Conservation (phyloP, 495 filamentous ascomycete species). For the Aspergillus cavernicola region DNA sequence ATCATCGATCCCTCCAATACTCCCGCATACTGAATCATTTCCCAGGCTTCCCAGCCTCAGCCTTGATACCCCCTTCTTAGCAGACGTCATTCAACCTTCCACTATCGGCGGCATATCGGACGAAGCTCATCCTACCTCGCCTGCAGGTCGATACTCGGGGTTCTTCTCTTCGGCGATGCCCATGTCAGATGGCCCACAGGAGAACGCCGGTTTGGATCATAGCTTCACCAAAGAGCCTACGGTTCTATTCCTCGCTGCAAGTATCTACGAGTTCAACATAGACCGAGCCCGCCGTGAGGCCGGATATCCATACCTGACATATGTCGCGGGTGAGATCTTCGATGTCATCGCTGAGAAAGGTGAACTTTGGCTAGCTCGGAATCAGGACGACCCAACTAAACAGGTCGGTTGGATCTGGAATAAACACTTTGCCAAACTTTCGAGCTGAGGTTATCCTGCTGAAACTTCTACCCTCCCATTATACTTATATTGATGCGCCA, state of each 20-base stretch:
- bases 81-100: slow-evolving; percentile 28
- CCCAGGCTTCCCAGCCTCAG: slow-evolving; percentile 39
- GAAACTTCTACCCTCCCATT: background rate
- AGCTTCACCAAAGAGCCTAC: slow-evolving; percentile 37
- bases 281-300: slow-evolving; percentile 86
- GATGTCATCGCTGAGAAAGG: slow-evolving; percentile 93
- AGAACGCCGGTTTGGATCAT: slow-evolving; percentile 19
- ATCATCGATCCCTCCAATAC: slow-evolving; percentile 3
- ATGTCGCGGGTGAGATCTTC: slow-evolving; percentile 89
- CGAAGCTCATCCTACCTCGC: slow-evolving; percentile 27
- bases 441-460: slow-evolving; percentile 23
- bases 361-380: slow-evolving; percentile 95
- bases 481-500: no score
- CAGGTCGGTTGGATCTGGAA: slow-evolving; percentile 98
- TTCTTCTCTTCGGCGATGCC: slow-evolving; percentile 86
- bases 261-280: slow-evolving; percentile 94
- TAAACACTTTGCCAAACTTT: slow-evolving; percentile 87
- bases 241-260: slow-evolving; percentile 85
- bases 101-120: slow-evolving; percentile 8
- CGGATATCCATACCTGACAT: slow-evolving; percentile 93
- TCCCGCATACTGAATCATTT: slow-evolving; percentile 31
- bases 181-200: slow-evolving; percentile 59
- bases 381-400: slow-evolving; percentile 79
- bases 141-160: slow-evolving; percentile 50
- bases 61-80: slow-evolving; percentile 43